Base-by-base conservation (phyloP, 352 stramenopile species). In the Phytophthora syringae region DNA sequence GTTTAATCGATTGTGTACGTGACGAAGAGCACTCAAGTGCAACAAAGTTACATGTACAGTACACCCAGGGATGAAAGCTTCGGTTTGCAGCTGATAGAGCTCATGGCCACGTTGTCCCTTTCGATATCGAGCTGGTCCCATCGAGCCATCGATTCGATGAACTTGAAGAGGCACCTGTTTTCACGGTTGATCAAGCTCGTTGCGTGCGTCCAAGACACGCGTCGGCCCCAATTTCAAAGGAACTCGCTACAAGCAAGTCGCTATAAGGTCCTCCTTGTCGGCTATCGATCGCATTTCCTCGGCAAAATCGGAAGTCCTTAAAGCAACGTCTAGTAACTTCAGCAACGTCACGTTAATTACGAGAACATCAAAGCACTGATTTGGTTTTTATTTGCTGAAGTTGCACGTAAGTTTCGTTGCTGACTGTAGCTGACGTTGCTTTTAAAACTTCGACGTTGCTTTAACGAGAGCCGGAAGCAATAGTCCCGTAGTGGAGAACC, bases 381-480 rank as follows among this genome's bases (percentile, higher is more conserved):
- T n/a, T n/a, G n/a, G n/a, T n/a, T n/a, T n/a, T n/a, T n/a, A n/a
- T n/a, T n/a, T n/a, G n/a, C n/a, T n/a, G n/a, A n/a, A n/a, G n/a
- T n/a, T n/a, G n/a, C n/a, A n/a, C n/a, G n/a, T n/a, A n/a, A n/a
- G n/a, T n/a, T n/a, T n/a, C n/a, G n/a, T n/a, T n/a, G n/a, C n/a
- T n/a, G n/a, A n/a, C n/a, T n/a, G n/a, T n/a, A n/a, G n/a, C n/a
- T n/a, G n/a, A n/a, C n/a, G n/a, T n/a, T n/a, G n/a, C n/a, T n/a
- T n/a, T n/a, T n/a, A n/a, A n/a, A n/a, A n/a, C n/a, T n/a, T n/a
- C n/a, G n/a, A n/a, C n/a, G n/a, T n/a, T n/a, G n/a, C n/a, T n/a
- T n/a, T n/a, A n/a, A n/a, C n/a, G n/a, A n/a, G n/a, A 76, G 43
- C 42, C 77, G 34, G 47, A 80, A 73, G 18, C 54, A 55, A 20